Conservation (phyloP, 31 red algal genomes). For the Asparagopsis taxiformis region DNA sequence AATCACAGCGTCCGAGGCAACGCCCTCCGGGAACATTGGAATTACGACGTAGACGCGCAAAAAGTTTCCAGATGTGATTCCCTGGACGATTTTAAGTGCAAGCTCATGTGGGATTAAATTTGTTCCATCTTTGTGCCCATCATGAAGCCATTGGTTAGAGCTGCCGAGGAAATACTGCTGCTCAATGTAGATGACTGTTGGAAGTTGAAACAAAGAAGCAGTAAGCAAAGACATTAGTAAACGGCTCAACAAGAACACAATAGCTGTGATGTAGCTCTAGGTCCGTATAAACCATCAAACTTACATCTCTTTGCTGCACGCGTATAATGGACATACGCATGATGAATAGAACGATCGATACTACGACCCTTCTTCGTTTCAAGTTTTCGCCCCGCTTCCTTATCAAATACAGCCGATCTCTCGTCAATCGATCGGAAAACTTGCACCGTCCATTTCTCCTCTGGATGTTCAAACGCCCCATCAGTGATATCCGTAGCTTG, state of each 20-base stretch:
- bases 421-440: constrained; percentile 78
- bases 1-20: constrained; percentile 36
- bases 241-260: no score
- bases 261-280: no score
- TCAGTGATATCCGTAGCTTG: constrained; percentile 17
- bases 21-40: constrained; percentile 68
- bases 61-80: constrained; percentile 35
- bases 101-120: constrained; percentile 58
- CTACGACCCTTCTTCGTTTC: constrained; percentile 71
- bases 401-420: constrained; percentile 54
- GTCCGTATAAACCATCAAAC: no score
- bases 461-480: constrained; percentile 22
- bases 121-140: constrained; percentile 61
- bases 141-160: constrained; percentile 53
- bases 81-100: constrained; percentile 42
- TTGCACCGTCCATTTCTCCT: constrained; percentile 69
- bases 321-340: constrained; percentile 71
- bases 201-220: neutral
- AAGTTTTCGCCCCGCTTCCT: constrained; percentile 25
- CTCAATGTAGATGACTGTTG: constrained; percentile 60
- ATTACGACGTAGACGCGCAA: constrained; percentile 56
- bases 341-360: constrained; percentile 63
- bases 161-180: constrained; percentile 73
- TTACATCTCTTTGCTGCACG: constrained; percentile 60
- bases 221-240: no score